Evolutionary conservation across 257 asterid genomes (phyloP).

Genomic region (Solanum medicagineum): DNA sequence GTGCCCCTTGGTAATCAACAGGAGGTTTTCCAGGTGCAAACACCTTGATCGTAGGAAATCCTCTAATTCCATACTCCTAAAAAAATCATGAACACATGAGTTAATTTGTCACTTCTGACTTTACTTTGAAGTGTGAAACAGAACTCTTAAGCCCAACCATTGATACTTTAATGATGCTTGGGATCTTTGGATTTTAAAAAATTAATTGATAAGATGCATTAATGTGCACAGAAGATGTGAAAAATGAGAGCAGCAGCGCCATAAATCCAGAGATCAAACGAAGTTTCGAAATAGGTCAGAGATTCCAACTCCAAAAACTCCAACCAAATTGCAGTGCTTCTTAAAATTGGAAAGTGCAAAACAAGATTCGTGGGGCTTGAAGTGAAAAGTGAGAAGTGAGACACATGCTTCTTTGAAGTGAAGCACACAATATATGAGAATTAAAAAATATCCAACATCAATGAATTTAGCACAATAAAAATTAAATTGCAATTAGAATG

Average conservation of each 20-base stretch:
- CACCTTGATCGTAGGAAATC: slow-evolving; percentile 94
- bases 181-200: background rate
- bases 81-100: background rate
- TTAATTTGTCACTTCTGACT: background rate
- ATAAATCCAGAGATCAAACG: background rate
- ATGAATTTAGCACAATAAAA: background rate
- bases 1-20: slow-evolving; percentile 82
- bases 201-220: background rate
- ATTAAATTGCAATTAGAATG: background rate
- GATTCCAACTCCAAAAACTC: background rate
- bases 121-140: background rate
- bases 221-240: background rate
- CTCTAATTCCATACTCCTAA: slow-evolving; percentile 83
- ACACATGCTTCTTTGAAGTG: background rate
- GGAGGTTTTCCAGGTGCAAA: slow-evolving; percentile 90
- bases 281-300: background rate
- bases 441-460: background rate
- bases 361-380: background rate
- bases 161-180: background rate
- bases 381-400: background rate
- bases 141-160: background rate
- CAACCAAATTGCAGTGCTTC: background rate
- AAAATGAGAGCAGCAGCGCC: background rate
- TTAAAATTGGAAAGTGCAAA: background rate
- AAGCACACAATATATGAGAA: background rate